phyloP scores from a whole-genome alignment of 176 grass and related monocot species.

The Stipa capillata region DNA sequence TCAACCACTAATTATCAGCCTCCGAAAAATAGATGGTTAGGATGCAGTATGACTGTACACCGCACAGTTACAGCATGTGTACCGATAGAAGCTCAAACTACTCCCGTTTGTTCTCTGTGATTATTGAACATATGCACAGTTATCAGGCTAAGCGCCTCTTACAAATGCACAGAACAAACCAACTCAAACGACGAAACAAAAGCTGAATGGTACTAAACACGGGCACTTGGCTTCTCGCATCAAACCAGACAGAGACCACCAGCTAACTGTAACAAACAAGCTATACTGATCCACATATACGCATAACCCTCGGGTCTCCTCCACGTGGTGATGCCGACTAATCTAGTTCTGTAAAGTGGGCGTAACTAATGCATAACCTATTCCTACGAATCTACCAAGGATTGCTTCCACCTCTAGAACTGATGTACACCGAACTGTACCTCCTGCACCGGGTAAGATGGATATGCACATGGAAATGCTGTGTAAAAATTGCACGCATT shows the following conservation, averaged over 20 bases:
- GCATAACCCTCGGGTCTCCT: background rate
- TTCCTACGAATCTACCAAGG: background rate
- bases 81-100: background rate
- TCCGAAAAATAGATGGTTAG: background rate
- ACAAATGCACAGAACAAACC: background rate
- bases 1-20: no score
- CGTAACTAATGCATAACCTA: slow-evolving; percentile 4
- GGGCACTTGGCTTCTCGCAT: background rate
- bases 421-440: background rate
- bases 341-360: background rate
- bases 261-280: background rate
- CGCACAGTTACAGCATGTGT: background rate
- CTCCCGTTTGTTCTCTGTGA: background rate
- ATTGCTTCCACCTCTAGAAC: background rate
- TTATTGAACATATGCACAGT: no score
- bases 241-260: background rate
- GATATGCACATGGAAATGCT: slow-evolving; percentile 5
- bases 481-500: background rate
- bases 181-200: background rate
- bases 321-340: background rate
- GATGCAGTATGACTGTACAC: background rate
- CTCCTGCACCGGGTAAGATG: background rate
- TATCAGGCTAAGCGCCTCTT: background rate
- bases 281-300: background rate
- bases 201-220: background rate